Evolutionary conservation across 495 filamentous ascomycete species (phyloP).

Genomic region (Neurospora sp.): DNA sequence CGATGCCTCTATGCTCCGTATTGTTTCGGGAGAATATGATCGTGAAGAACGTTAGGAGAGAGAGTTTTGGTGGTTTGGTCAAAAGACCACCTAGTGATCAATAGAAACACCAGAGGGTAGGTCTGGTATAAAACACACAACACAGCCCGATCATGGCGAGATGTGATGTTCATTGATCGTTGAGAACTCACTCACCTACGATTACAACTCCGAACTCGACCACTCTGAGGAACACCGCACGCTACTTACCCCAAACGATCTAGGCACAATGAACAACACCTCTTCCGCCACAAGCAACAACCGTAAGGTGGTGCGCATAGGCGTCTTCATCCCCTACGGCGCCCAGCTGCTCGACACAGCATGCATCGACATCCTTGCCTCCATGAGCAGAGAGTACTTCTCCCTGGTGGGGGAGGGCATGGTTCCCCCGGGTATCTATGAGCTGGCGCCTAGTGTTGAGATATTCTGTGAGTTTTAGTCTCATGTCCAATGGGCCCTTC

Average conservation of each 20-base stretch:
- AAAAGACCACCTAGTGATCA: not conserved
- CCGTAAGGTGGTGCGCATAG: slow-evolving; percentile 22
- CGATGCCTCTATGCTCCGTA: not conserved
- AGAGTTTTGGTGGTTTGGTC: not conserved
- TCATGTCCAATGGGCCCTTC: not conserved
- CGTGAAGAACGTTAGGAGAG: not conserved
- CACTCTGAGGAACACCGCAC: not conserved
- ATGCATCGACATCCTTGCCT: slow-evolving; percentile 37
- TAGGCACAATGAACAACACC: not conserved
- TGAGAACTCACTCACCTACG: not conserved
- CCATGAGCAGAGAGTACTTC: slow-evolving; percentile 37
- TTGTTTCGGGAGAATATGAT: not conserved
- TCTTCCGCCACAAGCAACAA: not conserved
- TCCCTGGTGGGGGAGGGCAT: slow-evolving; percentile 5
- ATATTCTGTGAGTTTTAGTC: slow-evolving; percentile 21
- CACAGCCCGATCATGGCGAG: not conserved
- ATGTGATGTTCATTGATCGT: not conserved
- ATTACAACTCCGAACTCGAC: not conserved
- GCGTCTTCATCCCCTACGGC: slow-evolving; percentile 33
- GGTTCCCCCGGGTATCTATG: slow-evolving; percentile 25
- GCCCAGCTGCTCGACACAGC: slow-evolving; percentile 42
- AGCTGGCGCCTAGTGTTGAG: slow-evolving; percentile 29
- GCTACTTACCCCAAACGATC: not conserved
- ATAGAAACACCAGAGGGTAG: not conserved
- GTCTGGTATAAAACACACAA: not conserved